These are phyloP conservation scores for Leptosphaerulina australis DNA, from an alignment of 2,329 filamentous ascomycete species.

Conservation along the genomic window DNA sequence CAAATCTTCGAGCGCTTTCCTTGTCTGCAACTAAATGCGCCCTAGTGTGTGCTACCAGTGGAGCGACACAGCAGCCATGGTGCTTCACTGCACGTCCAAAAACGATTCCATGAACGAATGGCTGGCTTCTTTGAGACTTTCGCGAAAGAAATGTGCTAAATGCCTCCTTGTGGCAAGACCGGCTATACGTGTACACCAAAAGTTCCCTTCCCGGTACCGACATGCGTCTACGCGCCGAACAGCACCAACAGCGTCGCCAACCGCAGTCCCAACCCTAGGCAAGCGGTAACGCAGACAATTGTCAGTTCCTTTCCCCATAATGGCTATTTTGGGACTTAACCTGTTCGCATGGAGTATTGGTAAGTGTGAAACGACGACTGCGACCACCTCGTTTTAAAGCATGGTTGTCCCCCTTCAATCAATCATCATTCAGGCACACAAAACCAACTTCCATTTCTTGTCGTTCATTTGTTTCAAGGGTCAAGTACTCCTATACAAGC, in stretches of 20 bases:
- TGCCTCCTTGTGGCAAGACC: constrained; percentile 5
- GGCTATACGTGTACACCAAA: constrained; percentile 5
- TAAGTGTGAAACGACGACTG: constrained; percentile 37
- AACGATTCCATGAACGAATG: constrained; percentile 10
- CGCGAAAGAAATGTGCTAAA: background rate
- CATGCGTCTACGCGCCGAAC: constrained; percentile 38
- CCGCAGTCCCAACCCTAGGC: constrained; percentile 10
- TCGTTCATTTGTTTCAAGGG: constrained; percentile 31
- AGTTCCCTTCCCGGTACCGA: constrained; percentile 1
- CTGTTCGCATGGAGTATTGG: constrained; percentile 10
- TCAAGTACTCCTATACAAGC: constrained; percentile 34
- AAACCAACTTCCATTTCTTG: constrained; percentile 20
- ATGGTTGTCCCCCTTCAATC: constrained; percentile 31
- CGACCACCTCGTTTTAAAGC: constrained; percentile 46
- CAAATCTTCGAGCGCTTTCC: background rate
- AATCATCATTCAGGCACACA: constrained; percentile 27
- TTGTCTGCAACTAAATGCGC: background rate
- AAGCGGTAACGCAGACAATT: constrained; percentile 33
- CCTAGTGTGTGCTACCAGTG: constrained; percentile 6
- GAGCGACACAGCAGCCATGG: constrained; percentile 26
- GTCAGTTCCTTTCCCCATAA: constrained; percentile 16
- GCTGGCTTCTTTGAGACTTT: background rate
- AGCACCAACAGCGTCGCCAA: constrained; percentile 11
- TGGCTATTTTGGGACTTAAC: constrained; percentile 27
- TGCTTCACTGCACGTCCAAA: constrained; percentile 25